Base-by-base conservation (phyloP, 441 rosid genomes). In the Mallotus japonicus region DNA sequence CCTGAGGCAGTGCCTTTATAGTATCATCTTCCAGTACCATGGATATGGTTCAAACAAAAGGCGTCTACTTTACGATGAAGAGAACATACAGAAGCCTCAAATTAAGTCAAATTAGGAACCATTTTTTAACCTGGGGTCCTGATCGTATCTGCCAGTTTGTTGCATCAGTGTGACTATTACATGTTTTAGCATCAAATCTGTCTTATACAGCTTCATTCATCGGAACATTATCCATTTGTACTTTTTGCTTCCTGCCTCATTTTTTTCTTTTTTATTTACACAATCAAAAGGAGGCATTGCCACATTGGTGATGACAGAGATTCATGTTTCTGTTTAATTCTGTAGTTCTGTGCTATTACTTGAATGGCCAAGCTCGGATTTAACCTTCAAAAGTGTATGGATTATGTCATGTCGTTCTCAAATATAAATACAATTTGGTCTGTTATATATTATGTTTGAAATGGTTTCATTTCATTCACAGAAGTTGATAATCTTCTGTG, bases 41-140 rank as follows among this genome's bases (percentile, higher is more conserved):
- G 97, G 90, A 42, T 87, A 87, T 16, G 91, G 95, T 71, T 86
- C 88, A n/a, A 90, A 84, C 77, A 95, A 90, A 86, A 91, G 99
- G 79, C 81, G 92, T 75, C 73, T 95, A 82, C 81, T 87, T 34
- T 85, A 88, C 80, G 57, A 74, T 37, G 92, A 92, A 72, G 97
- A 90, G 54, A 83, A 60, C 62, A 65, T 85, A 73, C 87, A 79
- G 76, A 85, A 85, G 62, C 79, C 95, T 58, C 88, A 72, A 58
- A 83, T 88, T 57, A 87, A 85, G 77, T 82, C 87, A 47, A 82
- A 42, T 46, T 75, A 47, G 69, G 78, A 71, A 15, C 74, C 72
- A 1, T 19, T 17, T 51, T 73, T 70, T 65, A 13, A 47, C 59
- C 59, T 51, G 49, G 75, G 78, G 66, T 51, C 67, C 62, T 11